Percentiles rank a stretch among this genome's conserved stretches.
Conservation (phyloP, 495 filamentous ascomycete genomes). For the Pseudomonodictys pantanalensis region DNA sequence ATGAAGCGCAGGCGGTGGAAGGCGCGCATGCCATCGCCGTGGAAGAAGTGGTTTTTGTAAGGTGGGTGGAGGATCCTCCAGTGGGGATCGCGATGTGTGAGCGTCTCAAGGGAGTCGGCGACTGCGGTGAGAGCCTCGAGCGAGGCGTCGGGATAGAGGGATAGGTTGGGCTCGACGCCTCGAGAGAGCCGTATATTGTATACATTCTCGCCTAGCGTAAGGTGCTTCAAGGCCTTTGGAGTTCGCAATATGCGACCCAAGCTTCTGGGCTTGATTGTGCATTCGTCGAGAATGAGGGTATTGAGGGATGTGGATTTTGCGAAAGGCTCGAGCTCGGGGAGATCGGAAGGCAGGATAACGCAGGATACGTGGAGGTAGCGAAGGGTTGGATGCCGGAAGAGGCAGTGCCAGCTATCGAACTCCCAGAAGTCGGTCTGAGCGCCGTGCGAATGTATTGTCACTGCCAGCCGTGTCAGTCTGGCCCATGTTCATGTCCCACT, state of each 20-base stretch:
- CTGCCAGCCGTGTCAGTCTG: slow-evolving; percentile 3
- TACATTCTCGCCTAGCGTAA: slow-evolving; percentile 26
- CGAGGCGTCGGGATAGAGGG: neutral
- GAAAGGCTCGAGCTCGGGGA: neutral
- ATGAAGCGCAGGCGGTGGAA: slow-evolving; percentile 8
- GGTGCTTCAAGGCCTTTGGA: slow-evolving; percentile 7
- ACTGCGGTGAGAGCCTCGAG: slow-evolving; percentile 9
- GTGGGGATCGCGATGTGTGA: slow-evolving; percentile 13
- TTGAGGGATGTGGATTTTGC: slow-evolving; percentile 4
- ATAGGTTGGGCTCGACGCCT: neutral
- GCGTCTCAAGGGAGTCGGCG: slow-evolving; percentile 17
- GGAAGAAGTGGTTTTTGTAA: neutral
- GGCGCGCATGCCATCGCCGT: slow-evolving; percentile 15
- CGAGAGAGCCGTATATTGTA: neutral
- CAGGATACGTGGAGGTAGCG: slow-evolving; percentile 26
- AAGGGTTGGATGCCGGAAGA: slow-evolving; percentile 22
- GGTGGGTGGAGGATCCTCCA: neutral
- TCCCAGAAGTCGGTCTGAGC: slow-evolving; percentile 14
- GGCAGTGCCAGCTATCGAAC: slow-evolving; percentile 9
- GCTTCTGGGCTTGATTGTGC: neutral
- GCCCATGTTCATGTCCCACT: neutral
- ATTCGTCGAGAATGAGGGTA: slow-evolving; percentile 26
- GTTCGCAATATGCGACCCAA: slow-evolving; percentile 12
- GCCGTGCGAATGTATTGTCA: slow-evolving; percentile 22
- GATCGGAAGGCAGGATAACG: slow-evolving; percentile 1